Conservation (phyloP, 306 rosid genomes). For the Fagus crenata region DNA sequence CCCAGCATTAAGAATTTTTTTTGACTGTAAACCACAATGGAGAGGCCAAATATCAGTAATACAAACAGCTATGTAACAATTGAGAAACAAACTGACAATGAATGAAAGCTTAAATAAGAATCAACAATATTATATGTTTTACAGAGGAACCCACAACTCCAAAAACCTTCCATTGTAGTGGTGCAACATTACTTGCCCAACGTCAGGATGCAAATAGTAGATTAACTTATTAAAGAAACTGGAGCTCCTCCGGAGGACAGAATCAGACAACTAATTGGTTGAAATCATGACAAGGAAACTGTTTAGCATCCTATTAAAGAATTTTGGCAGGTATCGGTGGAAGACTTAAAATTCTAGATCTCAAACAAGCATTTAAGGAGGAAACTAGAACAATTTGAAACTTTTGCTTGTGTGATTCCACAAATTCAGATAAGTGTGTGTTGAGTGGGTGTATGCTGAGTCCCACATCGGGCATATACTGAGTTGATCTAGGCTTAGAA, state of each 20-base stretch:
- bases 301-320: not conserved
- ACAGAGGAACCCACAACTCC: not conserved
- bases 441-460: too few relatives aligned
- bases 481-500: too few relatives aligned
- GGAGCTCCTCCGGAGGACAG: too few relatives aligned
- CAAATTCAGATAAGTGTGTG: too few relatives aligned
- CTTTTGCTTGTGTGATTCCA: not conserved
- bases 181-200: conserved; percentile 4
- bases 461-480: too few relatives aligned
- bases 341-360: too few relatives aligned
- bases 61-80: conserved; percentile 19
- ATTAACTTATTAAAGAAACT: not conserved
- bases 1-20: conserved; percentile 58
- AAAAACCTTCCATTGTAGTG: conserved; percentile 13
- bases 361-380: too few relatives aligned
- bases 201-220: not conserved
- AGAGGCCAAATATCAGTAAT: conserved; percentile 36
- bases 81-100: conserved; percentile 19
- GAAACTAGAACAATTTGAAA: too few relatives aligned
- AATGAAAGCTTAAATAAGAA: conserved; percentile 13
- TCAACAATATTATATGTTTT: not conserved
- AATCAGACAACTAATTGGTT: too few relatives aligned
- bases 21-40: conserved; percentile 56
- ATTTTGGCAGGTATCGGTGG: too few relatives aligned
- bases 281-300: not conserved